These are phyloP conservation scores for Penicillium nordicum DNA, from an alignment of 2,329 filamentous ascomycete genomes.

Conservation along the genomic window DNA sequence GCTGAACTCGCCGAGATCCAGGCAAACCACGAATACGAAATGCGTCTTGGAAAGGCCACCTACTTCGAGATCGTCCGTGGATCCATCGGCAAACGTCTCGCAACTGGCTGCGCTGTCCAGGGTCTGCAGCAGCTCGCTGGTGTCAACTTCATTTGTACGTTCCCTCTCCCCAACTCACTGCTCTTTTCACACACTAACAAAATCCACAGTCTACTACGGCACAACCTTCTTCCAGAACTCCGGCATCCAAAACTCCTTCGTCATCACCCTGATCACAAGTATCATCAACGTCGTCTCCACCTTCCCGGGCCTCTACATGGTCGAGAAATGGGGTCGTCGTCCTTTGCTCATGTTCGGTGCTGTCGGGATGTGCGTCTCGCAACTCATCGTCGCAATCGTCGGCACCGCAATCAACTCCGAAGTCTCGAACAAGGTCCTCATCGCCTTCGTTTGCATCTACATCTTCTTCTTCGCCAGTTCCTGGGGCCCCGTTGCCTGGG, in stretches of 20 bases:
- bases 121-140: constrained; percentile 42
- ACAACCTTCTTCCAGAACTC: constrained; percentile 39
- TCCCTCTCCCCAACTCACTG: too few relatives aligned
- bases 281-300: constrained; percentile 48
- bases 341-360: constrained; percentile 44
- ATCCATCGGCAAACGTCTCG: constrained; percentile 34
- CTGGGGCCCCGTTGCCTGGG: constrained; percentile 43
- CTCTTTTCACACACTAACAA: neutral
- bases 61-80: constrained; percentile 19
- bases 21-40: constrained; percentile 80
- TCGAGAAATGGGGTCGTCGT: constrained; percentile 50
- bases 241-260: constrained; percentile 42
- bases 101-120: constrained; percentile 38
- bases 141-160: constrained; percentile 41
- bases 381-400: constrained; percentile 50
- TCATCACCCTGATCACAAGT: constrained; percentile 47
- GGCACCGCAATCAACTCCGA: constrained; percentile 40
- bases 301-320: constrained; percentile 45
- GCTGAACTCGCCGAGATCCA: constrained; percentile 77
- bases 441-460: constrained; percentile 47
- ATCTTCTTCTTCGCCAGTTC: constrained; percentile 49
- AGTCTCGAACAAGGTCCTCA: constrained; percentile 42
- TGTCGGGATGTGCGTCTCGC: constrained; percentile 43
- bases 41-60: constrained; percentile 29
- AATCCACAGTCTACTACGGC: constrained; percentile 32